phyloP scores from a whole-genome alignment of 2,329 filamentous ascomycete genomes.

The Keithomyces neogunnii region DNA sequence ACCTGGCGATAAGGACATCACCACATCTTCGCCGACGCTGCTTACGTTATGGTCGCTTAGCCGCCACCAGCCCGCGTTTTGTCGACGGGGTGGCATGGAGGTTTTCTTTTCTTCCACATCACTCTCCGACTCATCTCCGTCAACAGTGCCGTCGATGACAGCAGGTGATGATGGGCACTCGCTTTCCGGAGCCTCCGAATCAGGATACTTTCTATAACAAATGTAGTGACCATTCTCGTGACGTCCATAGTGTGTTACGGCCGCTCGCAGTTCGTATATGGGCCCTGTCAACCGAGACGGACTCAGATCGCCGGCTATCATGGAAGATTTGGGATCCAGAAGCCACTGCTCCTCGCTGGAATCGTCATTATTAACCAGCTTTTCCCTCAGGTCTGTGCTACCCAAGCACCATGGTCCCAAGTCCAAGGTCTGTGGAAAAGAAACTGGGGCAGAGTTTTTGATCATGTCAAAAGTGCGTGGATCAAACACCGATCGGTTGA shows the following conservation, averaged over 20 bases:
- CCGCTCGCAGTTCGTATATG: conserved; percentile 71
- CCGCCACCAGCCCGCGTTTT: conserved; percentile 67
- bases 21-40: conserved; percentile 62
- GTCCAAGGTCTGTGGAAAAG: conserved; percentile 67
- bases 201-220: conserved; percentile 69
- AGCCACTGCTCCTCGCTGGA: conserved; percentile 57
- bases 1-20: conserved; percentile 62
- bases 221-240: conserved; percentile 97
- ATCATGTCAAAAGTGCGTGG: conserved; percentile 68
- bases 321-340: conserved; percentile 59
- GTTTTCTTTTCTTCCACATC: conserved; percentile 5
- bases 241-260: conserved; percentile 79
- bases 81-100: conserved; percentile 3
- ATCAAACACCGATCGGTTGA: conserved; percentile 89
- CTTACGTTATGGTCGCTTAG: conserved; percentile 84
- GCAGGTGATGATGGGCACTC: neutral
- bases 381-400: conserved; percentile 27
- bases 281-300: conserved; percentile 46
- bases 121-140: conserved; percentile 5
- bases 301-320: conserved; percentile 53
- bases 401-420: conserved; percentile 81
- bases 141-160: neutral
- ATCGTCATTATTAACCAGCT: conserved; percentile 11
- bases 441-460: conserved; percentile 76
- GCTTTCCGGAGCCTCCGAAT: conserved; percentile 4